A percentile compares a stretch with the other conserved stretches of the same genome.
Evolutionary conservation across 768 basidiomycete species (phyloP).

Genomic region (Psilocybe cyanescens): DNA sequence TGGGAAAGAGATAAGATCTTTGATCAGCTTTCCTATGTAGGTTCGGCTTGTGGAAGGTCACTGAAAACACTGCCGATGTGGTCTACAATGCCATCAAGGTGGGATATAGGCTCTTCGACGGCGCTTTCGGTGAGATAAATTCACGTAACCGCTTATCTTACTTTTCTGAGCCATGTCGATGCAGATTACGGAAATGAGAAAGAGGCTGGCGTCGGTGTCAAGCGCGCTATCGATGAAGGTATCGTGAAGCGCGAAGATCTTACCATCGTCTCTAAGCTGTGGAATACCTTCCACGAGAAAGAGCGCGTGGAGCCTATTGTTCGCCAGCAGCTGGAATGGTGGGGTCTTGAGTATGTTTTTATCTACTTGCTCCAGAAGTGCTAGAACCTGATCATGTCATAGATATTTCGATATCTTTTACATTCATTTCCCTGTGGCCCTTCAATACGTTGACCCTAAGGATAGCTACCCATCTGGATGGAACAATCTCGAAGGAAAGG

Average conservation of each 20-base stretch:
- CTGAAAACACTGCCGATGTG: conserved; percentile 60
- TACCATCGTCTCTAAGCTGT: conserved; percentile 89
- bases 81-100: conserved; percentile 87
- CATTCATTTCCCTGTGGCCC: conserved; percentile 85
- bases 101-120: conserved; percentile 87
- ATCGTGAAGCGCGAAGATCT: conserved; percentile 88
- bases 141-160: background rate
- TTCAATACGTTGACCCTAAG: conserved; percentile 78
- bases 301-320: conserved; percentile 60
- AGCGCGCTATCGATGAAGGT: conserved; percentile 78
- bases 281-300: conserved; percentile 88
- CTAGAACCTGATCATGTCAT: background rate
- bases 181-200: conserved; percentile 88
- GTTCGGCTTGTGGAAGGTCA: conserved; percentile 42
- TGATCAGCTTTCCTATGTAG: conserved; percentile 22
- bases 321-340: conserved; percentile 65
- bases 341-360: conserved; percentile 67
- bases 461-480: conserved; percentile 85
- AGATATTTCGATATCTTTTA: conserved; percentile 79
- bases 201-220: conserved; percentile 80
- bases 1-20: conserved; percentile 16
- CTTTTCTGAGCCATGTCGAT: conserved; percentile 7
- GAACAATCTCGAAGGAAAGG: conserved; percentile 73
- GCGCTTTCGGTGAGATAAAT: conserved; percentile 53
- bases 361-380: background rate